phyloP scores from a whole-genome alignment of 257 asterid species.

The Vinca minor region DNA sequence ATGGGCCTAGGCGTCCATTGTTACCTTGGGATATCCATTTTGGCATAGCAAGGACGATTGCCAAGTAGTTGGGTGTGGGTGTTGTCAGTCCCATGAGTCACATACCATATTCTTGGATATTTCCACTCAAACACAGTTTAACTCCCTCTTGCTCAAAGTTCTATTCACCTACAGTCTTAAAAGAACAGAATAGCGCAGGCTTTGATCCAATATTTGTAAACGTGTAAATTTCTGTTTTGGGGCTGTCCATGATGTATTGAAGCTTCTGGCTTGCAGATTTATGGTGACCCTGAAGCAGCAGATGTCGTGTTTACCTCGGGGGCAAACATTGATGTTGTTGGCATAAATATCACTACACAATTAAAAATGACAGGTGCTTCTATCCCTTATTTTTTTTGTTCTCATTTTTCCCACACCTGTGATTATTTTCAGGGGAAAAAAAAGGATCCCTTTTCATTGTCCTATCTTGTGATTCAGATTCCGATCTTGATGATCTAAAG shows the following conservation, averaged over 20 bases:
- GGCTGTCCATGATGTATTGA: neutral
- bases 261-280: slow-evolving; percentile 42
- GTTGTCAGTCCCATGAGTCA: no score
- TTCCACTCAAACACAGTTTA: neutral
- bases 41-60: no score
- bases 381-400: slow-evolving; percentile 1
- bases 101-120: neutral
- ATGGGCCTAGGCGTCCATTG: no score
- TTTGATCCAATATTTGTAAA: neutral
- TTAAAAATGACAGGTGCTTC: slow-evolving; percentile 67
- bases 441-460: neutral
- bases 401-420: neutral
- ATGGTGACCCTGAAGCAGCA: slow-evolving; percentile 98
- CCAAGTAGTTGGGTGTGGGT: no score
- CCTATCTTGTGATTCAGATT: slow-evolving; percentile 44
- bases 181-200: neutral
- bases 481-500: slow-evolving; percentile 56
- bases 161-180: neutral
- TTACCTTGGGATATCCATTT: no score
- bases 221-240: neutral
- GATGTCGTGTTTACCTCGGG: slow-evolving; percentile 88
- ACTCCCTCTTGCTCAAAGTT: neutral
- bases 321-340: slow-evolving; percentile 75
- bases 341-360: slow-evolving; percentile 88
- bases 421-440: neutral